These are phyloP conservation scores for Neodidymelliopsis sp. DNA, from an alignment of 2,329 filamentous ascomycete genomes.

Conservation along the genomic window DNA sequence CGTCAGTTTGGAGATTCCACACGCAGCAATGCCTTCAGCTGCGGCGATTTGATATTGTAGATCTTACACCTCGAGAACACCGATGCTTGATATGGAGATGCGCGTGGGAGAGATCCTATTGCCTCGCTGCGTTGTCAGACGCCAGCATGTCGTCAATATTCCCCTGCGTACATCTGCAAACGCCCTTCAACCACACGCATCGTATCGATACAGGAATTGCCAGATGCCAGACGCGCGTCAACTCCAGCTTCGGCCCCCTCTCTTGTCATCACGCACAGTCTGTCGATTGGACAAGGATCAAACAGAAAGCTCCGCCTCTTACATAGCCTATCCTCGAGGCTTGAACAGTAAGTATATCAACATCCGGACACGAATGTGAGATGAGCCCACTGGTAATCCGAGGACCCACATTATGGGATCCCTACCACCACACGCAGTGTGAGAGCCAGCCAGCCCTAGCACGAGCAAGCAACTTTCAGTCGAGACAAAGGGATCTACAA, in stretches of 20 bases:
- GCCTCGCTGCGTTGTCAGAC: constrained; percentile 22
- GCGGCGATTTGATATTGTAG: constrained; percentile 3
- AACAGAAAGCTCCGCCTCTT: neutral
- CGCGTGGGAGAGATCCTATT: constrained; percentile 14
- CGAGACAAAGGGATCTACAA: constrained; percentile 14
- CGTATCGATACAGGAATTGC: constrained; percentile 3
- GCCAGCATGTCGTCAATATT: constrained; percentile 31
- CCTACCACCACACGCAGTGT: neutral
- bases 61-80: constrained; percentile 1
- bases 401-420: constrained; percentile 10
- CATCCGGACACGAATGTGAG: neutral
- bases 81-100: neutral
- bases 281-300: neutral
- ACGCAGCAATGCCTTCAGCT: constrained; percentile 6
- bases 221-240: constrained; percentile 9
- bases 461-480: constrained; percentile 1
- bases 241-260: constrained; percentile 3
- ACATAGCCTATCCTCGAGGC: neutral
- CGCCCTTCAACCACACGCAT: constrained; percentile 3
- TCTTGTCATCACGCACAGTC: neutral
- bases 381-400: neutral
- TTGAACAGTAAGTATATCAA: constrained; percentile 2
- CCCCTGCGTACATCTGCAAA: constrained; percentile 18
- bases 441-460: constrained; percentile 5
- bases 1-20: constrained; percentile 2